phyloP scores from a whole-genome alignment of 768 basidiomycete genomes.

The Tubosaeta sp. region DNA sequence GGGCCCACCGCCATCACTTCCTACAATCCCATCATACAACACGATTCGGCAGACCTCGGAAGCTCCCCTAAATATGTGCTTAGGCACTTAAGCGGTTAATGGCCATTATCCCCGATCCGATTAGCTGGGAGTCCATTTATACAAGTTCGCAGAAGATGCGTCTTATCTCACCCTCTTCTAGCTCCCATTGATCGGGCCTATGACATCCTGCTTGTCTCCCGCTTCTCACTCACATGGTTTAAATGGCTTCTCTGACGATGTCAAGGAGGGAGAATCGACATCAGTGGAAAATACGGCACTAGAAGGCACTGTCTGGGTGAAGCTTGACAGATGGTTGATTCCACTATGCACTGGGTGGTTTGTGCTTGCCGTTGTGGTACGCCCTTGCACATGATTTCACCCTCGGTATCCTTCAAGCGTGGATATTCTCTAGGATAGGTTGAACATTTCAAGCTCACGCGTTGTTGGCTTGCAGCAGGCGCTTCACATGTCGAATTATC shows the following conservation, averaged over 20 bases:
- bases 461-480: constrained; percentile 57
- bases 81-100: neutral
- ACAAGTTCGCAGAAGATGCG: neutral
- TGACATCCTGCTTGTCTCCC: neutral
- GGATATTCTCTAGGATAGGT: constrained; percentile 23
- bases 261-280: constrained; percentile 3
- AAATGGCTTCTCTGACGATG: neutral
- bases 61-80: neutral
- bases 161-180: neutral
- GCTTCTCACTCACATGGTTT: neutral
- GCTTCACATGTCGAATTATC: constrained; percentile 32
- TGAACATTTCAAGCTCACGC: constrained; percentile 55
- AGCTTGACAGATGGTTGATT: constrained; percentile 45
- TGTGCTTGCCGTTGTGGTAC: constrained; percentile 47
- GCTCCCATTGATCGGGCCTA: neutral
- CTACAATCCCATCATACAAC: neutral
- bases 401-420: neutral
- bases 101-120: neutral
- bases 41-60: too few relatives aligned
- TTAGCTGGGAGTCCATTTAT: neutral
- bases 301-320: constrained; percentile 43
- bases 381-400: constrained; percentile 12
- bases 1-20: too few relatives aligned
- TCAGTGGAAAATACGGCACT: constrained; percentile 17
- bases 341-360: constrained; percentile 50